Base-by-base conservation (phyloP, 768 basidiomycete species). In the Boletus edulis region DNA sequence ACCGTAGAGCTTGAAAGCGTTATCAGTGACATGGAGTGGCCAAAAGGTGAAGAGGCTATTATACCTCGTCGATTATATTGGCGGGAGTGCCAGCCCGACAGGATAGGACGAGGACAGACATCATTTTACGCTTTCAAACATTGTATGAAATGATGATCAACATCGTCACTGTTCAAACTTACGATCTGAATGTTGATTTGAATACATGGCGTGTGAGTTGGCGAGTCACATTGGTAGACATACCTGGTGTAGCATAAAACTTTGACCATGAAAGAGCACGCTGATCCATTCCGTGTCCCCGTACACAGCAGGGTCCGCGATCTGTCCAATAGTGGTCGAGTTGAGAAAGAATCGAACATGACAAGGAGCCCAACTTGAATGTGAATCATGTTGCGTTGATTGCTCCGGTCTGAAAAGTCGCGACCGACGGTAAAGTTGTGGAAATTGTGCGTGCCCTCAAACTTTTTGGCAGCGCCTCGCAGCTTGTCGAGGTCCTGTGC, bases 191-290 rank as follows among this genome's bases (percentile, higher is more conserved):
- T 12, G 49, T 55, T 42, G 49, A 54, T 44, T 52, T 53, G 67
- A 62, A 54, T 61, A 56, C 38, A 32, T 22, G 37, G 69, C 76
- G 55, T 61, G 58, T 4, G 6, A 10, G 15, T 14, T 40, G 18
- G 24, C 27, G 32, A 13, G 20, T 27, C 54, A 39, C 35, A 45
- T 9, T 44, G 44, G 60, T 65, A 32, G n/a, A 73, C 79, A 50
- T 63, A 94, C 94, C 78, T 99, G 97, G 71, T 99, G 96, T 51
- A 99, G 74, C 97, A 99, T 98, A 71, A 99, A 99, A 63, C 92
- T 94, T 71, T 99, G 97, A 0, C 96, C 97, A 67, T 98, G 94
- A 68, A 97, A 89, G 56, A 89, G 76, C 18, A 98, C 86, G 43
- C 89, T 89, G 42, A 98, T 83, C 95, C 96, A 98, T 66, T 99